Conservation (phyloP, 1,284 basidiomycete species). For the Hemileia vastatrix region DNA sequence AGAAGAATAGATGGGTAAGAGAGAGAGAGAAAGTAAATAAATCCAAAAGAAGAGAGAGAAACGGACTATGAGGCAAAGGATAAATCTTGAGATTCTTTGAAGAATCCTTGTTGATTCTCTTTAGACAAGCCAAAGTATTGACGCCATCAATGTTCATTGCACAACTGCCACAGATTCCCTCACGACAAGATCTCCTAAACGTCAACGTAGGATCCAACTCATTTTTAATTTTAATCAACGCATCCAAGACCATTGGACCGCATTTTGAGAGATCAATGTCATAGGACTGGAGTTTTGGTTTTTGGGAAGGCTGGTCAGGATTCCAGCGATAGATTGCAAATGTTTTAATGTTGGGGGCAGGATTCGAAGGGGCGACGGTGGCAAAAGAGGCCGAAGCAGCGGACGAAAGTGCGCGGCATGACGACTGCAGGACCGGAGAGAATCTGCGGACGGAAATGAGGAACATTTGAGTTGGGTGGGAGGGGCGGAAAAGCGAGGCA, state of each 20-base stretch:
- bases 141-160: slow-evolving; percentile 96
- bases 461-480: too few species aligned
- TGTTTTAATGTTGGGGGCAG: slow-evolving; percentile 1
- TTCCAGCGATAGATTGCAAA: slow-evolving; percentile 50
- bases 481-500: too few species aligned
- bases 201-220: slow-evolving; percentile 92
- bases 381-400: too few species aligned
- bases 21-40: slow-evolving; percentile 3
- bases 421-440: too few species aligned
- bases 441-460: too few species aligned
- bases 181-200: slow-evolving; percentile 90
- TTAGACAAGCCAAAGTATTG: slow-evolving; percentile 95
- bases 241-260: slow-evolving; percentile 93
- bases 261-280: slow-evolving; percentile 85
- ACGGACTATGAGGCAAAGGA: slow-evolving; percentile 92
- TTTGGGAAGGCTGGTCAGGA: slow-evolving; percentile 85
- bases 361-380: too few species aligned
- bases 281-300: slow-evolving; percentile 85
- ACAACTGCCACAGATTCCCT: slow-evolving; percentile 96
- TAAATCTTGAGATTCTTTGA: slow-evolving; percentile 80
- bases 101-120: slow-evolving; percentile 74
- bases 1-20: neutral
- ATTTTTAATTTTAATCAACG: slow-evolving; percentile 98
- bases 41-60: neutral
- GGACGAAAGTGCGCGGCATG: too few species aligned